Base-by-base conservation (phyloP, 805 yeast genomes). In the Wickerhamiella domercqiae region DNA sequence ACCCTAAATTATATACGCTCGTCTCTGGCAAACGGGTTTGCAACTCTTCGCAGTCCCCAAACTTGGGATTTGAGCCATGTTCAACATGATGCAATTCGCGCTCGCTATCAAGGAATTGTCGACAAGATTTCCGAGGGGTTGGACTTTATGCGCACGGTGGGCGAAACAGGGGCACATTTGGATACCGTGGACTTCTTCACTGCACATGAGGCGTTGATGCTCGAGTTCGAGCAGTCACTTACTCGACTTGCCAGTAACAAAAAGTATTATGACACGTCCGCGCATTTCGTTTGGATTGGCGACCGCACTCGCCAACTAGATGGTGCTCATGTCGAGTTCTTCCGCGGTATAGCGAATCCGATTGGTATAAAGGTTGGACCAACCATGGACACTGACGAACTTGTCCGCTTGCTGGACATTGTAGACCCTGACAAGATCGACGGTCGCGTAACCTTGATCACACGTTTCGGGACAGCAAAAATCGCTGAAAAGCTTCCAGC, bases 311-410 rank as follows among this genome's bases (percentile, higher is more conserved):
- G 67, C 7, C 67, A 63, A 47, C 46, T 60, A 2, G 58, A 61
- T 35, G 64, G 67, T 14, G 67, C 67, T n/a, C 67, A 62, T 38
- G 67, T 62, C 18, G 67, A 62, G 50, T 62, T 58, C 43, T 62
- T 62, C 53, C 46, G 67, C 21, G 67, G 67, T 5, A 51, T 62
- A 3, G 51, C 50, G 43, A 62, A 62, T 42, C 67, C 67, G 3
- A 58, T 62, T 34, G 67, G 67, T 3, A 52, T 63, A 42, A 62
- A 62, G 46, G 66, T 62, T 1, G 67, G 67, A 3, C 67, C 67
- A n/a, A 34, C 61, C 3, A 63, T 61, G 55, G 43, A 51, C 22
- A 52, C 53, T 15, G 50, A 51, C 2, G 67, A 62, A 46, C 52
- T 62, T n/a, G 57, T 54, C 11, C 41, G 47, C 6, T 45, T 61